Percentiles rank a stretch among this genome's conserved stretches.
Conservation (phyloP, 352 stramenopile genomes). For the Phytophthora melonis region DNA sequence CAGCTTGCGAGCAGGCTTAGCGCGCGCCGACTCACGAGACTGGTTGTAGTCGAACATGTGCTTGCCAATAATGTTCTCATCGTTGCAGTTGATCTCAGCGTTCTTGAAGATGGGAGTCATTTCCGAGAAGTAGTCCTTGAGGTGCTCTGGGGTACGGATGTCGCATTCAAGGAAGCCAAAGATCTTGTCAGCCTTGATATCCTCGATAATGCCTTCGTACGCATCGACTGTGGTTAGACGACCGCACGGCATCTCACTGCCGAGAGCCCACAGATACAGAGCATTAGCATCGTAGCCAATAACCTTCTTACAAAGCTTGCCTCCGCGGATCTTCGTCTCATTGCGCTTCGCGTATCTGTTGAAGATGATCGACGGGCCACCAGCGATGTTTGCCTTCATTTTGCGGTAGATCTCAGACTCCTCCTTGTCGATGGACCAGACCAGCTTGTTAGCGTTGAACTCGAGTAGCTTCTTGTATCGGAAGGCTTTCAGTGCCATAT, state of each 20-base stretch:
- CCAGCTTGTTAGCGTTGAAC: conserved; percentile 8
- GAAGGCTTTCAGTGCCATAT: conserved; percentile 37
- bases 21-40: conserved; percentile 19
- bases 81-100: neutral
- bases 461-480: conserved; percentile 30
- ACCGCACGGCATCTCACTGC: conserved; percentile 45
- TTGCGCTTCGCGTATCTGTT: conserved; percentile 22
- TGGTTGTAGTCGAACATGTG: conserved; percentile 7
- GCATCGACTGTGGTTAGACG: neutral
- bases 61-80: neutral
- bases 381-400: neutral
- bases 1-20: conserved; percentile 29
- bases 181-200: conserved; percentile 40
- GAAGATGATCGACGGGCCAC: neutral
- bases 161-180: conserved; percentile 53
- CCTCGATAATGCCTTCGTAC: conserved; percentile 2
- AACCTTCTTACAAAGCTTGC: too few relatives aligned
- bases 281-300: too few relatives aligned
- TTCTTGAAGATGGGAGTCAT: conserved; percentile 43
- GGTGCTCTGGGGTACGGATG: conserved; percentile 42
- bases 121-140: conserved; percentile 43
- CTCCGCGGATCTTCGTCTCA: conserved; percentile 12
- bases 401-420: neutral
- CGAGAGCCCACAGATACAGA: conserved; percentile 11
- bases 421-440: neutral